Conservation (phyloP, 768 basidiomycete species). For the Boletus huronensis region DNA sequence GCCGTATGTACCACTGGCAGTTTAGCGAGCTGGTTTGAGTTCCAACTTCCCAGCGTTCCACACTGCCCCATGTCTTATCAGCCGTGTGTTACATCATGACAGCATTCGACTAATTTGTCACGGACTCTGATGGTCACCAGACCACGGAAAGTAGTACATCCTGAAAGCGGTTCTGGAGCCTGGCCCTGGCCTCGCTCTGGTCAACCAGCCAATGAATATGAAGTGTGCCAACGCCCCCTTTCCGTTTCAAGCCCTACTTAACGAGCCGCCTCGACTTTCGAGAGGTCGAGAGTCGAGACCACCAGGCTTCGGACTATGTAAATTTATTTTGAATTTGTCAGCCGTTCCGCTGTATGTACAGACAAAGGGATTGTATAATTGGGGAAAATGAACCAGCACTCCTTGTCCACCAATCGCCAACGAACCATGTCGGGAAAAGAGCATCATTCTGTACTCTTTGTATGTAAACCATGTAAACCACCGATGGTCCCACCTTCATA, state of each 20-base stretch:
- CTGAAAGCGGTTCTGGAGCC: not conserved
- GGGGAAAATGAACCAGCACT: slow-evolving; percentile 5
- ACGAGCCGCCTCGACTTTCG: not conserved
- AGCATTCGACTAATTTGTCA: no score
- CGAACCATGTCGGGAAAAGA: not conserved
- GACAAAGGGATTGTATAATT: slow-evolving; percentile 9
- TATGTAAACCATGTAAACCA: slow-evolving; percentile 4
- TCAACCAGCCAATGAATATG: not conserved
- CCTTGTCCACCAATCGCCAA: slow-evolving; percentile 11
- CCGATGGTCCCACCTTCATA: slow-evolving; percentile 30
- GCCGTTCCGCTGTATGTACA: not conserved
- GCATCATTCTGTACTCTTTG: not conserved
- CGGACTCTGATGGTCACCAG: not conserved
- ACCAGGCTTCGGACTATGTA: not conserved
- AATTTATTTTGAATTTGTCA: not conserved
- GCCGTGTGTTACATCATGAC: not conserved
- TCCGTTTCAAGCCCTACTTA: not conserved
- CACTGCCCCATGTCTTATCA: slow-evolving; percentile 22
- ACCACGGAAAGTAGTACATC: no score
- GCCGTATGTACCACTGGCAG: not conserved
- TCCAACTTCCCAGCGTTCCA: no score
- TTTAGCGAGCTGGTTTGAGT: no score
- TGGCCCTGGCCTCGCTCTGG: not conserved
- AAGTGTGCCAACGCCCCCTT: not conserved
- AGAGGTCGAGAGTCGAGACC: not conserved